Evolutionary conservation across 257 asterid genomes (phyloP).

Genomic region (Penstemon barbatus): DNA sequence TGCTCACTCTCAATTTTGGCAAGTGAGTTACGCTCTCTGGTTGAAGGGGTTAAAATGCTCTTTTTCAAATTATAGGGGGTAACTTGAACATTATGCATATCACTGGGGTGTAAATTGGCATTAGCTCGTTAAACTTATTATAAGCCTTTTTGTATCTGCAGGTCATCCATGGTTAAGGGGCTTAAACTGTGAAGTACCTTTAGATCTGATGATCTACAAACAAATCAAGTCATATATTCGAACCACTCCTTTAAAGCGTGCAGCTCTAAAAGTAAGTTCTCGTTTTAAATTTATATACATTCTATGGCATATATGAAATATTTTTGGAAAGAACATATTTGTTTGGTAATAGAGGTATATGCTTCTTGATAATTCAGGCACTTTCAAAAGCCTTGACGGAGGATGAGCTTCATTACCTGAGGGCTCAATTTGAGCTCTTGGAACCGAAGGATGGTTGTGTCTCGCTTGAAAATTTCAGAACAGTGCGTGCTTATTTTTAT

Average conservation of each 20-base stretch:
- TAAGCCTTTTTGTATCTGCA: constrained; percentile 39
- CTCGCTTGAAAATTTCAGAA: constrained; percentile 77
- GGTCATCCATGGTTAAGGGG: constrained; percentile 94
- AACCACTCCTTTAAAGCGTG: constrained; percentile 82
- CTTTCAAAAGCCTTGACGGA: constrained; percentile 88
- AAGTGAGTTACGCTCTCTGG: too few species aligned
- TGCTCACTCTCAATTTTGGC: too few species aligned
- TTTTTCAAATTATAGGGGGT: too few species aligned
- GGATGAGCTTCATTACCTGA: constrained; percentile 75
- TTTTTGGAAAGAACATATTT: not conserved
- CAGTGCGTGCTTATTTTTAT: constrained; percentile 40
- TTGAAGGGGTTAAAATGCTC: too few species aligned
- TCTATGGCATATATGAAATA: too few species aligned
- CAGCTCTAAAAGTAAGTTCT: constrained; percentile 68
- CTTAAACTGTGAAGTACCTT: constrained; percentile 53
- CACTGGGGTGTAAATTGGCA: too few species aligned
- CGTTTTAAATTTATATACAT: not conserved
- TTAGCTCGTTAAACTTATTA: too few species aligned
- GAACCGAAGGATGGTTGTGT: constrained; percentile 74
- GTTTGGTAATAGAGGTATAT: not conserved
- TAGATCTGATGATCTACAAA: constrained; percentile 74
- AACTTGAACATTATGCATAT: too few species aligned
- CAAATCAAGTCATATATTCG: constrained; percentile 76
- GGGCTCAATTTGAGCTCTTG: constrained; percentile 71
- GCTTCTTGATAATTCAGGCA: constrained; percentile 56